phyloP scores from a whole-genome alignment of 257 asterid species.

The Phtheirospermum japonicum region DNA sequence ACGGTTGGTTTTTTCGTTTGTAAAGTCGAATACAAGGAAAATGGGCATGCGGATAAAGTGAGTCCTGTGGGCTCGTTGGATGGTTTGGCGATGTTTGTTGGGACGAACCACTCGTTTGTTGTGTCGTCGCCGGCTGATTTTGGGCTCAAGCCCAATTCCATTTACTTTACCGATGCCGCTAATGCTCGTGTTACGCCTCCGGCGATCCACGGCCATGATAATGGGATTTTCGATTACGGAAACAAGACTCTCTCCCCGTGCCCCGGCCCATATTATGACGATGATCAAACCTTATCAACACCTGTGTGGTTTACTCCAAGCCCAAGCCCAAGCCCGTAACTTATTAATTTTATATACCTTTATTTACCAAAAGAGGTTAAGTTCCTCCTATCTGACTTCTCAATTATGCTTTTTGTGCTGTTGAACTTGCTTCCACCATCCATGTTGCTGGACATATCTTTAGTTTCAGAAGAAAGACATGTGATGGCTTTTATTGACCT shows the following conservation, averaged over 20 bases:
- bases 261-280: background rate
- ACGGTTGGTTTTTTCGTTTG: background rate
- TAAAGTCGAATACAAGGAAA: background rate
- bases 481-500: too few relatives aligned
- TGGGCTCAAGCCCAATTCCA: background rate
- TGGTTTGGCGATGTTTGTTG: background rate
- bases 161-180: background rate
- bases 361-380: too few relatives aligned
- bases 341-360: too few relatives aligned
- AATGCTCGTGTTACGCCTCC: background rate
- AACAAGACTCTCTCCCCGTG: background rate
- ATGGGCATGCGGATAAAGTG: background rate
- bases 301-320: background rate
- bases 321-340: too few relatives aligned
- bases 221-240: background rate
- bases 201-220: background rate
- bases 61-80: background rate
- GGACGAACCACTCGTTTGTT: background rate
- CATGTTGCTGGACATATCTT: too few relatives aligned
- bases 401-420: too few relatives aligned
- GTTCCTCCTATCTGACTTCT: too few relatives aligned
- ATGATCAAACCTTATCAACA: background rate
- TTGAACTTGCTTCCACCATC: too few relatives aligned
- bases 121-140: background rate
- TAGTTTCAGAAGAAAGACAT: too few relatives aligned